Base-by-base conservation (phyloP, 345 rosid species). In the Populus pruinosa region DNA sequence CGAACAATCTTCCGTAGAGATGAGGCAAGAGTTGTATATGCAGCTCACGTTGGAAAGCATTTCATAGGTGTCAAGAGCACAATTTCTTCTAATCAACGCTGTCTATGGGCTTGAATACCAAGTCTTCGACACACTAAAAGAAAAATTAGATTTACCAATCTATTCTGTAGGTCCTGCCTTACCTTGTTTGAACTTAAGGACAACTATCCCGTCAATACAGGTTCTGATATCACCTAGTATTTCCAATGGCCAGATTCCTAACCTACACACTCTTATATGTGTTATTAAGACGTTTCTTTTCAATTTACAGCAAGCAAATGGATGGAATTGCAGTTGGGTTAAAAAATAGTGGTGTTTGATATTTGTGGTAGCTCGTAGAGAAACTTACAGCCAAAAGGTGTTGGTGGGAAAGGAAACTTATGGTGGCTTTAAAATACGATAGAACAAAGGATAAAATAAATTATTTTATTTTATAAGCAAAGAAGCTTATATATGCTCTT, bases 1-100 rank as follows among this genome's bases (percentile, higher is more conserved):
- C 85, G 75, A n/a, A 76, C 79, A 27, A 70, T 83, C 14, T 78
- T 83, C 56, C 18, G 18, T 5, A 67, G 81, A 36, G 67, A 80
- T 36, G 78, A 33, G 39, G 36, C 70, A 77, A 62, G 36, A 71
- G 25, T 73, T 80, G 75, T n/a, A 33, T 33, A 33, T 88, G 49
- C 56, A 72, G 78, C 80, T 76, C 69, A 67, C 79, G 5, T 77
- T 86, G 31, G 91, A 89, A 53, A 79, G 83, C 69, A 78, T 88
- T 77, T 87, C 85, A 8, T 70, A 68, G 76, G 87, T 88, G 33
- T 63, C 81, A 0, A 73, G 83, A 77, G 86, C 94, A 65, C 87
- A 88, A 69, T 91, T 77, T 38, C 87, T 91, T 53, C 77, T 91
- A 2, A 87, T 93, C 83, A 72, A 87, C 62, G 81, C 89, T 0